Base-by-base conservation (phyloP, 139 green algal genomes). In the Astrephomene gubernaculifera region DNA sequence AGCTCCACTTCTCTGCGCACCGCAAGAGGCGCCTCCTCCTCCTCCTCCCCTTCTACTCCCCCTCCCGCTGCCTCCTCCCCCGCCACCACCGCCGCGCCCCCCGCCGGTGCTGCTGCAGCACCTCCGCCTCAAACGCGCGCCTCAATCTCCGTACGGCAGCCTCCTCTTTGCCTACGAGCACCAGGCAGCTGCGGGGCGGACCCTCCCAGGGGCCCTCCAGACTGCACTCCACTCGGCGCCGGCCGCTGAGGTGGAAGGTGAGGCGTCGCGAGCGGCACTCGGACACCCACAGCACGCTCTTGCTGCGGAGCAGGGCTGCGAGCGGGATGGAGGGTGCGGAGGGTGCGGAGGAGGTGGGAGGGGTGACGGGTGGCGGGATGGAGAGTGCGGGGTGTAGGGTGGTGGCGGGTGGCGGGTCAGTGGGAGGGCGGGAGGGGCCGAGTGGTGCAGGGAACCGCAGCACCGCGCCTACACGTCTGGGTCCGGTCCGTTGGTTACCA, bases 231-330 rank as follows among this genome's bases (percentile, higher is more conserved):
- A 84, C 79, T 0, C 89, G 86, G 39, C 84, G 83, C 27, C 88
- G 88, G 31, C 89, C 89, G 64, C 82, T 89, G 21, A 92, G 71
- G 75, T 92, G 89, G 53, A 92, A 88, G 8, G 80, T 78, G 67
- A 89, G 87, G 44, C 83, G 83, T 7, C 52, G 31, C 8, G 6
- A 1, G 17, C 83, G 82, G 24, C 49, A 60, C 83, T 92, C 82
- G 7, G 24, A 7, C 17, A 90, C 86, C 89, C 89, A 92, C 29
- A 89, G 12, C 52, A 89, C 82, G 49, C 86, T 86, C 72, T 92
- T 92, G 83, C 79, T 80, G 33, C 89, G 83, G 44, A 89, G 71
- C 54, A 92, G 69, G 17, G 83, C 89, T 92, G 84, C 31, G 65
- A 41, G 65, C 17, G 12, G 35, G 35, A 35, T 14, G 9, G 63